These are phyloP conservation scores for Phytophthora pluvialis DNA, from an alignment of 352 stramenopile species.

Conservation along the genomic window DNA sequence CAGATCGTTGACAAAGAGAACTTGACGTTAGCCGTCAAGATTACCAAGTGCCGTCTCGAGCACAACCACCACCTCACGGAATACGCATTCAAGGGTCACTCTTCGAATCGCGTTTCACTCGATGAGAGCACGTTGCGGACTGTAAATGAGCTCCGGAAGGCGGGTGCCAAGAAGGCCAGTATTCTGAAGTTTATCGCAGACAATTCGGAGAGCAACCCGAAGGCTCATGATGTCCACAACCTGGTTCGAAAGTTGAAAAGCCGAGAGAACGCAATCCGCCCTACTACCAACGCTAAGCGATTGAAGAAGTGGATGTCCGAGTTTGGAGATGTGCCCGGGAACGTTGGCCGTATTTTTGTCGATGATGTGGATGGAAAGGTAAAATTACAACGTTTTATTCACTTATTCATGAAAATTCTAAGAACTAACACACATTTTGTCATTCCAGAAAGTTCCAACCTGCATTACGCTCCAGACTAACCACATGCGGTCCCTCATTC, in stretches of 20 bases:
- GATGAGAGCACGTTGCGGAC: not conserved
- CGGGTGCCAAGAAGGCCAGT: conserved; percentile 7
- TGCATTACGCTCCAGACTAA: conserved; percentile 27
- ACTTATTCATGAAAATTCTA: no score
- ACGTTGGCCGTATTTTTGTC: conserved; percentile 6
- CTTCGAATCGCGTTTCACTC: no score
- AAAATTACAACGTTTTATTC: not conserved
- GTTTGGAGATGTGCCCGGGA: conserved; percentile 2
- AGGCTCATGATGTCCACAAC: conserved; percentile 7
- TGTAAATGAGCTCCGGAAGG: not conserved
- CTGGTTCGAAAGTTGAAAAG: conserved; percentile 4
- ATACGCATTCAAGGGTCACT: no score
- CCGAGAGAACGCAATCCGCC: not conserved
- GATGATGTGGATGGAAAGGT: conserved; percentile 6
- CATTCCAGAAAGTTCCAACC: conserved; percentile 7
- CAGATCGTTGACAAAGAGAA: conserved; percentile 1
- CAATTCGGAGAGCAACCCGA: conserved; percentile 1
- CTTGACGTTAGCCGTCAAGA: conserved; percentile 2
- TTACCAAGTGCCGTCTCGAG: no score
- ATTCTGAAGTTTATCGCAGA: conserved; percentile 7
- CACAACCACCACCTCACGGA: no score
- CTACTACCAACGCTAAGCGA: not conserved
- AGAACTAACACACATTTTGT: not conserved
- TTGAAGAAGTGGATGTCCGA: conserved; percentile 9
- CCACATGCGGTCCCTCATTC: conserved; percentile 15